Evolutionary conservation across 768 basidiomycete genomes (phyloP).

Genomic region (Leccinellum albellum): DNA sequence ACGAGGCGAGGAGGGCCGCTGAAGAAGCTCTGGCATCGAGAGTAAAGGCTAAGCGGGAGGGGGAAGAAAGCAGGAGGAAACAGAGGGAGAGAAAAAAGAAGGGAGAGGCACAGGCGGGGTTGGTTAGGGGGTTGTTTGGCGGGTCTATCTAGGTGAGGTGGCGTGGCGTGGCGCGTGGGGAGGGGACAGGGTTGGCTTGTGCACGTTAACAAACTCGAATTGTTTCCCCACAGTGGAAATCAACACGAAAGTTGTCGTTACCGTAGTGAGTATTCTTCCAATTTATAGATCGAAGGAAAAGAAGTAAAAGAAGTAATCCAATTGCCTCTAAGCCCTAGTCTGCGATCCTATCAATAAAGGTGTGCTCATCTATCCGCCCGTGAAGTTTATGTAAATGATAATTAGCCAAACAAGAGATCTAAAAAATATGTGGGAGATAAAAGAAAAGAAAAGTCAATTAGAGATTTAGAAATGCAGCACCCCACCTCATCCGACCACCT

Average conservation of each 20-base stretch:
- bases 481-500: constrained; percentile 18
- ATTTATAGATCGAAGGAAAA: neutral
- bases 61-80: constrained; percentile 5
- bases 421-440: neutral
- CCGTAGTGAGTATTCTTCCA: neutral
- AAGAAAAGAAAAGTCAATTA: neutral
- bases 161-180: too few relatives aligned
- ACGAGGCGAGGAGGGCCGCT: constrained; percentile 17
- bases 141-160: neutral
- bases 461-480: neutral
- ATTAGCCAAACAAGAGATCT: neutral
- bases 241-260: neutral
- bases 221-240: neutral
- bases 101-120: constrained; percentile 1
- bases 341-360: neutral
- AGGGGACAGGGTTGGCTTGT: too few relatives aligned
- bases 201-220: too few relatives aligned
- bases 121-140: constrained; percentile 21
- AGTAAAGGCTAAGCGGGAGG: constrained; percentile 5
- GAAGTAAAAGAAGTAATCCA: neutral
- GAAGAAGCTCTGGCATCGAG: constrained; percentile 18
- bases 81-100: neutral
- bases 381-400: neutral
- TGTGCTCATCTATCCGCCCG: neutral
- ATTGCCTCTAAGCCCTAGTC: neutral